Conservation (phyloP, 257 asterid genomes). For the Solanum dulcamara region DNA sequence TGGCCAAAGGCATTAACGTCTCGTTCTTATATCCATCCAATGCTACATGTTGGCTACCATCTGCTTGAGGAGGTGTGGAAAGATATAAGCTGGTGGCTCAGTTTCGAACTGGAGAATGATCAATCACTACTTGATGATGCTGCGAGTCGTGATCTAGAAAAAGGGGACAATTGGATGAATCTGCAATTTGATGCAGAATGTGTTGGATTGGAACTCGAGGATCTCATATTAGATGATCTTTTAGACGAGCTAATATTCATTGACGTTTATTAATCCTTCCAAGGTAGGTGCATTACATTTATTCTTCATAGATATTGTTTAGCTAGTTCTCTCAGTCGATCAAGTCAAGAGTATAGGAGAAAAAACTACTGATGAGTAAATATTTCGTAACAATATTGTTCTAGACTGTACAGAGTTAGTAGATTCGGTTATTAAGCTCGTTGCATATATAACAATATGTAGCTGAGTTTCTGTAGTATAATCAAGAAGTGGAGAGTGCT, state of each 20-base stretch:
- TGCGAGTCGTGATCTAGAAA: conserved; percentile 40
- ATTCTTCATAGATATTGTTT: neutral
- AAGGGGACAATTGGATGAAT: conserved; percentile 62
- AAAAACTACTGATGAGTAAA: neutral
- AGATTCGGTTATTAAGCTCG: neutral
- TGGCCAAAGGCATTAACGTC: conserved; percentile 53
- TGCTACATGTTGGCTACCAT: conserved; percentile 54
- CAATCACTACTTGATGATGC: conserved; percentile 41
- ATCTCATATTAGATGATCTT: conserved; percentile 58
- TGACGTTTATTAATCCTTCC: neutral
- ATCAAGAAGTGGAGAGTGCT: neutral
- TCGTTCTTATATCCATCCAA: conserved; percentile 33
- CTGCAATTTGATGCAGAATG: conserved; percentile 68
- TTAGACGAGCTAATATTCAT: conserved; percentile 33
- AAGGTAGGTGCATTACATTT: neutral
- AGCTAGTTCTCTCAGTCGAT: neutral
- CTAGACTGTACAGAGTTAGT: neutral
- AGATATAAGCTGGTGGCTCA: conserved; percentile 35
- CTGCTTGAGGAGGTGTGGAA: conserved; percentile 73
- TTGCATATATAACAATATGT: neutral
- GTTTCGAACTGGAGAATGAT: conserved; percentile 26
- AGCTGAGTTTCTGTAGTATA: neutral
- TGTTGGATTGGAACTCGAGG: conserved; percentile 63
- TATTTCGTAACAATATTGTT: neutral
- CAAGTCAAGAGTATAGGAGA: neutral